Evolutionary conservation across 305 asterid species (phyloP).

Genomic region (Plantago coronopus): DNA sequence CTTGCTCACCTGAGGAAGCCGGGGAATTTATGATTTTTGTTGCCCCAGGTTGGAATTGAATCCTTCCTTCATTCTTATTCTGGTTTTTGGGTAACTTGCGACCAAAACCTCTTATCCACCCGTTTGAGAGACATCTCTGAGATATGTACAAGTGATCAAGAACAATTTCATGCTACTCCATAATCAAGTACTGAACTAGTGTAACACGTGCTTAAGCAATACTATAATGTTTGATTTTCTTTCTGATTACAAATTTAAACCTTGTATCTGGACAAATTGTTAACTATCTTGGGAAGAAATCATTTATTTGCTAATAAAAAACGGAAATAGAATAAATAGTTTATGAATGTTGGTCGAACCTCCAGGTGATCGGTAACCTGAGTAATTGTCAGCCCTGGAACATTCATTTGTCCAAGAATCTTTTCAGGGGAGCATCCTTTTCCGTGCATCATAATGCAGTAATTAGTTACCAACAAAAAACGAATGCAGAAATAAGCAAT

Average conservation of each 20-base stretch:
- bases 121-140: conserved; percentile 27
- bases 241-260: too few species aligned
- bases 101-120: conserved; percentile 13
- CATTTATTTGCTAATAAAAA: neutral
- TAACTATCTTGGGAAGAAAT: too few species aligned
- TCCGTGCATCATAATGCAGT: neutral
- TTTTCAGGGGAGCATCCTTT: conserved; percentile 45
- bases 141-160: neutral
- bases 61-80: neutral
- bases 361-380: conserved; percentile 51
- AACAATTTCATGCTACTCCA: neutral
- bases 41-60: neutral
- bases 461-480: neutral
- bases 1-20: neutral
- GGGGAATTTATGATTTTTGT: neutral
- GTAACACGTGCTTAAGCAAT: too few species aligned
- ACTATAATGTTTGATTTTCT: too few species aligned
- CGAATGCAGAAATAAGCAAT: neutral
- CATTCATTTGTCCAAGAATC: conserved; percentile 37
- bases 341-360: conserved; percentile 17
- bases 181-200: too few species aligned
- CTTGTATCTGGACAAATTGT: neutral
- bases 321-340: neutral
- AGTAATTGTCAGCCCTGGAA: conserved; percentile 49
- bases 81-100: neutral